Evolutionary conservation across 1,284 basidiomycete genomes (phyloP), one percentile per base, ranked within the genome.

Genomic region (Ganoderma leucocontextum): DNA sequence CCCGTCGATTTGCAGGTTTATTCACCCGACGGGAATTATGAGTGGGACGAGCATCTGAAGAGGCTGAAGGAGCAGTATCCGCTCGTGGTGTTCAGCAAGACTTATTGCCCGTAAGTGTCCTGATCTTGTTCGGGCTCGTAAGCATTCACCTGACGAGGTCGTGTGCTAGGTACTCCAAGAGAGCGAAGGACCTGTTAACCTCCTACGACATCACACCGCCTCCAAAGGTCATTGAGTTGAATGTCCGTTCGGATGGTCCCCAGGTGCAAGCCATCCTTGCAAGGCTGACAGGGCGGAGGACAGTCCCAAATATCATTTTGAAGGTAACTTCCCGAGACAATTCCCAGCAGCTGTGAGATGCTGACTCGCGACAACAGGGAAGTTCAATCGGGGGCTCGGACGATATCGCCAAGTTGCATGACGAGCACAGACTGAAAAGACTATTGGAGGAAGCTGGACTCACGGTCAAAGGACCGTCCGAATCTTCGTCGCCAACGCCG

Each of bases 11-110:
- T 90, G 74, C 74, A 80, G 4, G 82, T 88, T 62, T 93, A 91
- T 74, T 81, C 85, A 59, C 78, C 77, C 41, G 79, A 80, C 44
- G 79, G 79, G 0, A 76, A 78, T 62, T 78, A 75, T 10, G 80
- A 86, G 58, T 92, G 91, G 91, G 72, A 74, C 22, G 78, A 81
- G 63, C 82, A 87, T 62, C 77, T 84, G 29, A 76, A 76, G 61
- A 76, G 73, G 38, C 75, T 93, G 66, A 82, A 86, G 58, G 76
- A 83, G 29, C 79, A 87, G 52, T 84, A 86, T 69, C 94, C 94
- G 8, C 78, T 95, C 3, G 83, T 95, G 60, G 88, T 95, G 17
- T 95, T 95, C 75, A 94, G 93, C 83, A 95, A 95, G 84, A 92
- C 91, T 22, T 91, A 89, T 75, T 95, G 93, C 85, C 88, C 88